Percentiles rank a stretch among this genome's conserved stretches.
Evolutionary conservation across 768 basidiomycete genomes (phyloP).

Genomic region (Leccinum variicolor): DNA sequence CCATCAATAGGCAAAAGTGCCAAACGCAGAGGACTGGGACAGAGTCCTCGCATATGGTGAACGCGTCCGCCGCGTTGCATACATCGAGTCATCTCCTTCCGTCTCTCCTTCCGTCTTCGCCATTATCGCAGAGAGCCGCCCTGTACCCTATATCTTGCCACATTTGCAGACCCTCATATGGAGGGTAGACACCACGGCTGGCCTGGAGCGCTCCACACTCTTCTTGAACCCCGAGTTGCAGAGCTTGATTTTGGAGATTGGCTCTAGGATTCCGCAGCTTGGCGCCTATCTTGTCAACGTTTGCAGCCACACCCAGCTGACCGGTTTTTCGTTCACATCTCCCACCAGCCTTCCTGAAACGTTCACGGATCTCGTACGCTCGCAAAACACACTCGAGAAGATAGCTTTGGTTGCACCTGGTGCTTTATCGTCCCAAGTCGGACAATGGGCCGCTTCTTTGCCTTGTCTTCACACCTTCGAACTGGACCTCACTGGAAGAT

Average conservation of each 20-base stretch:
- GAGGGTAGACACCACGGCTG: slow-evolving; percentile 65
- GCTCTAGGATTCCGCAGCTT: slow-evolving; percentile 53
- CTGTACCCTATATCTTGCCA: slow-evolving; percentile 63
- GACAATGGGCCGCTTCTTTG: slow-evolving; percentile 67
- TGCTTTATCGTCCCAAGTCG: slow-evolving; percentile 66
- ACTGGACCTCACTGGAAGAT: slow-evolving; percentile 68
- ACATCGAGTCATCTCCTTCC: slow-evolving; percentile 64
- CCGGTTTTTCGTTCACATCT: slow-evolving; percentile 67
- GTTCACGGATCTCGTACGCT: slow-evolving; percentile 61
- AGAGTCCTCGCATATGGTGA: slow-evolving; percentile 62
- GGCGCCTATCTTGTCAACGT: slow-evolving; percentile 61
- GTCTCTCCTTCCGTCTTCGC: slow-evolving; percentile 65
- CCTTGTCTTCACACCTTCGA: slow-evolving; percentile 60
- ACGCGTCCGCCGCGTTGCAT: slow-evolving; percentile 64
- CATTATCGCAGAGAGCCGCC: slow-evolving; percentile 61
- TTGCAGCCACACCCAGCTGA: slow-evolving; percentile 59
- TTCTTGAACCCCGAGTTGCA: slow-evolving; percentile 68
- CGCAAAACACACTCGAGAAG: slow-evolving; percentile 58
- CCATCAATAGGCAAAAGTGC: slow-evolving; percentile 47
- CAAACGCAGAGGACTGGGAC: slow-evolving; percentile 69
- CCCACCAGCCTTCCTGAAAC: slow-evolving; percentile 67
- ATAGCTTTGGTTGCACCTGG: slow-evolving; percentile 69
- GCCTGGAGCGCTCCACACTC: slow-evolving; percentile 58
- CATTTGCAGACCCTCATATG: slow-evolving; percentile 66
- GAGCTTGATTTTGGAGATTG: slow-evolving; percentile 59